phyloP scores from a whole-genome alignment of 345 rosid genomes.

The Hibiscus tridactylites region DNA sequence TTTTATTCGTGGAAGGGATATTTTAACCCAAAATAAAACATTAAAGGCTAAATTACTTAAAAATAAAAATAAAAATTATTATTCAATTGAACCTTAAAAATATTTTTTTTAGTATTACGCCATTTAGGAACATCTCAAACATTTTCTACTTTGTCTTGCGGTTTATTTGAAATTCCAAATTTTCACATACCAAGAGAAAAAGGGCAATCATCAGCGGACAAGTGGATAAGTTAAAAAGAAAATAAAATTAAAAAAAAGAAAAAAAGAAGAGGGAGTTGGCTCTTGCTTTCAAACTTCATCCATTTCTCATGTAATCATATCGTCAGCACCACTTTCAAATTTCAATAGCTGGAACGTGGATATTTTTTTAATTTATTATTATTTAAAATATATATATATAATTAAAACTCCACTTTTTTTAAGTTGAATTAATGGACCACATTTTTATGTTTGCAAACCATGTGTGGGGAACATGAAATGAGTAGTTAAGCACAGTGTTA shows the following conservation, averaged over 20 bases:
- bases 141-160: background rate
- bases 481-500: background rate
- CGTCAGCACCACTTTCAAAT: background rate
- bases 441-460: slow-evolving; percentile 7
- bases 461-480: slow-evolving; percentile 1
- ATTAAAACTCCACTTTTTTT: background rate
- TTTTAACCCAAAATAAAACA: too few species aligned
- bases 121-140: background rate
- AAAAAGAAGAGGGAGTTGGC: background rate
- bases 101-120: too few species aligned
- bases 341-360: background rate
- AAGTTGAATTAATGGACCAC: background rate
- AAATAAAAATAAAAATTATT: too few species aligned
- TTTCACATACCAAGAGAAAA: background rate
- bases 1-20: too few species aligned
- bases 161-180: background rate
- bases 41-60: too few species aligned
- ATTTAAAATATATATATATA: background rate
- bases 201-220: background rate
- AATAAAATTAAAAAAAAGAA: background rate
- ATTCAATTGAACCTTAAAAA: too few species aligned
- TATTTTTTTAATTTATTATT: background rate
- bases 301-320: background rate
- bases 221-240: background rate
- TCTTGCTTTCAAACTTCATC: background rate